phyloP scores from a whole-genome alignment of 2,329 filamentous ascomycete species.

The Scolecobasidium constrictum region DNA sequence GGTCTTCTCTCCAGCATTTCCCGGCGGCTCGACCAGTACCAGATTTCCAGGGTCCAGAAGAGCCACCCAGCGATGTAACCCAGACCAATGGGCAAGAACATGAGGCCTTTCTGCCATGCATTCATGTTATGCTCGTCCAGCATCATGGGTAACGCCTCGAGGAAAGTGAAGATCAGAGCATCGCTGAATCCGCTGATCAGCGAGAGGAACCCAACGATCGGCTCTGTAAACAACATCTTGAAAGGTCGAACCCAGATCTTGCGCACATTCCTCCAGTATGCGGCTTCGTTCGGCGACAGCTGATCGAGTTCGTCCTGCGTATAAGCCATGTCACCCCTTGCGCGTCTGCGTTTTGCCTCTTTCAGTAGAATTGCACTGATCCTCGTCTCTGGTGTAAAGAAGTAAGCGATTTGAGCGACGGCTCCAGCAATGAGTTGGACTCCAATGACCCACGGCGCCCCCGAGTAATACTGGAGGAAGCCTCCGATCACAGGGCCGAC shows the following conservation, averaged over 20 bases:
- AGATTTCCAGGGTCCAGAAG: slow-evolving; percentile 47
- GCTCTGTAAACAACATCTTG: slow-evolving; percentile 62
- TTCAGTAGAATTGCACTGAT: slow-evolving; percentile 63
- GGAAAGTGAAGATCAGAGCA: slow-evolving; percentile 66
- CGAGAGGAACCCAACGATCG: slow-evolving; percentile 60
- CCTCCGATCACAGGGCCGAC: slow-evolving; percentile 45
- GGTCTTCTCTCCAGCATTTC: slow-evolving; percentile 41
- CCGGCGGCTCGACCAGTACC: slow-evolving; percentile 38
- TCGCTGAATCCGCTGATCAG: slow-evolving; percentile 64
- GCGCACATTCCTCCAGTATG: slow-evolving; percentile 32
- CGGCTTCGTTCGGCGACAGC: slow-evolving; percentile 14
- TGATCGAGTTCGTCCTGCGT: slow-evolving; percentile 53
- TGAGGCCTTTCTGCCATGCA: slow-evolving; percentile 44
- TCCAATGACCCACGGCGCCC: slow-evolving; percentile 70
- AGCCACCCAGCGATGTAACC: slow-evolving; percentile 55
- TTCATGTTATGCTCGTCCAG: slow-evolving; percentile 56
- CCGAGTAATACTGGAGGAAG: slow-evolving; percentile 35
- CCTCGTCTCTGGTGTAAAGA: slow-evolving; percentile 66
- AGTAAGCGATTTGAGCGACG: slow-evolving; percentile 54
- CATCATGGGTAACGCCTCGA: slow-evolving; percentile 57
- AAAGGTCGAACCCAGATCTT: slow-evolving; percentile 54
- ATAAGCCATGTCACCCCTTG: slow-evolving; percentile 51
- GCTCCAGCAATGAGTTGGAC: slow-evolving; percentile 70
- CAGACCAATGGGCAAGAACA: slow-evolving; percentile 43
- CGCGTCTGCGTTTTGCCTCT: slow-evolving; percentile 62